Conservation (phyloP, 192 early-diverging fungal species). For the Backusella morwellensis region DNA sequence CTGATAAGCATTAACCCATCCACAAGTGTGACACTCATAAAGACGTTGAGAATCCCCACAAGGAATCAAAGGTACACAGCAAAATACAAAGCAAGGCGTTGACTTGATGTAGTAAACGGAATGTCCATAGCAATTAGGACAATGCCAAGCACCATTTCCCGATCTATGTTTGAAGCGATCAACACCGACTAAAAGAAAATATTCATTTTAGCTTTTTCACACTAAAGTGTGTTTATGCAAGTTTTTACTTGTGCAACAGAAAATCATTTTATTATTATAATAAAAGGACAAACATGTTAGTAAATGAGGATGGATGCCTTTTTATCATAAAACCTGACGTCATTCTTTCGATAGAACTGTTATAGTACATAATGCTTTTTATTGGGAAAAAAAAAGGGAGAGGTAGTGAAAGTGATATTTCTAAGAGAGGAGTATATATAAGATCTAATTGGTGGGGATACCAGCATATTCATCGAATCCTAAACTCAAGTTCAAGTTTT, state of each 20-base stretch:
- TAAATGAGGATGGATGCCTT: no score
- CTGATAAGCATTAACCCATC: constrained; percentile 32
- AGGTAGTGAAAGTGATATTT: neutral
- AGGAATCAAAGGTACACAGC: constrained; percentile 37
- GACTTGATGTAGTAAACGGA: constrained; percentile 27
- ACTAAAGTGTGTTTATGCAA: neutral
- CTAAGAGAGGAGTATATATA: neutral
- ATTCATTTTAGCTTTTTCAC: neutral
- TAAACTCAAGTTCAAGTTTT: constrained; percentile 95
- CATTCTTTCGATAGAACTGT: neutral
- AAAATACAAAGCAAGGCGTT: constrained; percentile 38
- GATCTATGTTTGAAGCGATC: constrained; percentile 26
- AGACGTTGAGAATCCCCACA: constrained; percentile 23
- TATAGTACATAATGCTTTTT: neutral
- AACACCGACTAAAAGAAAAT: constrained; percentile 28
- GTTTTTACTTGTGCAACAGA: constrained; percentile 33
- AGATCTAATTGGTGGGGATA: constrained; percentile 58
- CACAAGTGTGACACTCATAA: constrained; percentile 37
- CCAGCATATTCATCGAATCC: constrained; percentile 89
- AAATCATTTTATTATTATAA: constrained; percentile 20
- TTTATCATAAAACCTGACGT: neutral
- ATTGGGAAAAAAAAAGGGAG: neutral
- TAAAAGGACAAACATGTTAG: no score
- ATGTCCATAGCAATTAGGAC: constrained; percentile 33
- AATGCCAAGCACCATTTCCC: constrained; percentile 14